phyloP scores from a whole-genome alignment of 2,329 filamentous ascomycete genomes.

The Monilinia fructicola region DNA sequence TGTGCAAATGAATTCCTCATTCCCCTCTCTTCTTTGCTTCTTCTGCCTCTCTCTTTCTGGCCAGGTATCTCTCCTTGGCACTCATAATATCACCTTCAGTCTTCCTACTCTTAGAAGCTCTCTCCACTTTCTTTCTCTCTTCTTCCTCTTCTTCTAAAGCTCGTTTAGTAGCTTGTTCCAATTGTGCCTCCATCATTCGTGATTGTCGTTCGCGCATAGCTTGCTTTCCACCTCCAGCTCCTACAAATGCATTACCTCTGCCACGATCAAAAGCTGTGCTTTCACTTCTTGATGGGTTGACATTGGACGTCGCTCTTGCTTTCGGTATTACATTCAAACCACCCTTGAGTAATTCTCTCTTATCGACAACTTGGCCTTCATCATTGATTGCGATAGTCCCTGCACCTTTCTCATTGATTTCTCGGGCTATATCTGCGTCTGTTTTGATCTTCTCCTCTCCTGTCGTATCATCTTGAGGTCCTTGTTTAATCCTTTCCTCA shows the following conservation, averaged over 20 bases:
- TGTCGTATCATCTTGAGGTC: conserved; percentile 43
- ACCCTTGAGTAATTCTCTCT: conserved; percentile 73
- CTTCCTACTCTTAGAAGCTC: conserved; percentile 73
- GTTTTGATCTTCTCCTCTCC: conserved; percentile 50
- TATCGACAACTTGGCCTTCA: conserved; percentile 80
- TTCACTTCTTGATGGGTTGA: conserved; percentile 27
- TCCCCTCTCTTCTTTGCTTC: conserved; percentile 59
- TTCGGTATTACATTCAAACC: conserved; percentile 71
- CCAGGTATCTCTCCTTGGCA: conserved; percentile 77
- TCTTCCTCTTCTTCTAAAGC: conserved; percentile 69
- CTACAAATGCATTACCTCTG: conserved; percentile 43
- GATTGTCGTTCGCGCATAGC: conserved; percentile 75
- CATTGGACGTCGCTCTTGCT: conserved; percentile 50
- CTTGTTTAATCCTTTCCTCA: conserved; percentile 52
- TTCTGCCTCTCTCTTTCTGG: conserved; percentile 72
- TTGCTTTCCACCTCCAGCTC: conserved; percentile 54
- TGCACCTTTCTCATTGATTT: conserved; percentile 61
- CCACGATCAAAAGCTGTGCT: conserved; percentile 33
- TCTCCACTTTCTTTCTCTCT: conserved; percentile 59
- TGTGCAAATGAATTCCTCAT: conserved; percentile 7
- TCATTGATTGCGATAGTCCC: conserved; percentile 71
- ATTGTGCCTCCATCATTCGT: conserved; percentile 74
- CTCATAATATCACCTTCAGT: conserved; percentile 73
- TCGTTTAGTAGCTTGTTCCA: conserved; percentile 71
- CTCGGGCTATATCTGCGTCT: conserved; percentile 63